Conservation (phyloP, 2,329 filamentous ascomycete genomes). For the Nectriaceae sp. region DNA sequence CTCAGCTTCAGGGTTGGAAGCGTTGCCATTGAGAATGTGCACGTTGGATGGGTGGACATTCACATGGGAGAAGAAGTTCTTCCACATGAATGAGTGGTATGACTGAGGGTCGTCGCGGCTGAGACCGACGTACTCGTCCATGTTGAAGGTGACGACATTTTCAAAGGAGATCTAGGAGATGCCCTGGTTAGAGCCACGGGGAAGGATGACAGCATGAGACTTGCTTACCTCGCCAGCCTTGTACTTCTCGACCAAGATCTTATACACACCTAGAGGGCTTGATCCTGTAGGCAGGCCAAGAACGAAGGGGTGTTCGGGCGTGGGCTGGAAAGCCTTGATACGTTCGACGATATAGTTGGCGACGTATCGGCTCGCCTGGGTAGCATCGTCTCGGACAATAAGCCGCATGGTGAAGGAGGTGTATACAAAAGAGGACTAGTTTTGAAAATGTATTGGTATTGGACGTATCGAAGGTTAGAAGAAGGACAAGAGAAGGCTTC, state of each 20-base stretch:
- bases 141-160: constrained; percentile 90
- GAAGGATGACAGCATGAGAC: constrained; percentile 14
- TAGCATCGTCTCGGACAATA: constrained; percentile 75
- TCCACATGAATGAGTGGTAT: constrained; percentile 94
- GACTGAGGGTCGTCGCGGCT: constrained; percentile 81
- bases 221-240: constrained; percentile 60
- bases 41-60: constrained; percentile 82
- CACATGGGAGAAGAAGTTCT: constrained; percentile 84
- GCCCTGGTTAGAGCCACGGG: constrained; percentile 2
- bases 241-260: constrained; percentile 70
- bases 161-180: constrained; percentile 71
- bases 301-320: constrained; percentile 73
- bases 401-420: constrained; percentile 65
- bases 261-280: constrained; percentile 77
- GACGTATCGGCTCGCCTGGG: constrained; percentile 71
- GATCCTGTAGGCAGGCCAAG: constrained; percentile 83
- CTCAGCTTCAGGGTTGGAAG: constrained; percentile 72
- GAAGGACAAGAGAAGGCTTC: not conserved
- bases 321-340: constrained; percentile 76
- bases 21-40: constrained; percentile 82
- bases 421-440: constrained; percentile 22
- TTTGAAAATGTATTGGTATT: not conserved
- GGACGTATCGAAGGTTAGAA: not conserved
- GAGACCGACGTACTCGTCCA: constrained; percentile 89
- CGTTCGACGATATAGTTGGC: constrained; percentile 82